These are phyloP conservation scores for Ogataea ganodermae DNA, from an alignment of 805 yeast genomes.

Conservation along the genomic window DNA sequence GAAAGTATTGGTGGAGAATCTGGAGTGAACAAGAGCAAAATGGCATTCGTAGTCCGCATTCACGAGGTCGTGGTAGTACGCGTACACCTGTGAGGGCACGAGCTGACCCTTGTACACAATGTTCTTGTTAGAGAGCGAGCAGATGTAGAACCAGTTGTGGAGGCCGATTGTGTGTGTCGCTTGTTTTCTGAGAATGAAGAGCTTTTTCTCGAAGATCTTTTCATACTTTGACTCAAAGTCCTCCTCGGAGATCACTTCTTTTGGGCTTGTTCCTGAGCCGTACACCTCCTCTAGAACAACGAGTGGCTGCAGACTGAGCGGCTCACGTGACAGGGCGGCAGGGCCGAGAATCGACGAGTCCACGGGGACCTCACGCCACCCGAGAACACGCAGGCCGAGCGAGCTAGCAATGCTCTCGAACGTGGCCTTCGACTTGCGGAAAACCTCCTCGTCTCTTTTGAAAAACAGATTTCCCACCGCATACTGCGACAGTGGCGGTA, in stretches of 20 bases:
- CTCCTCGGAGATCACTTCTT: constrained; percentile 41
- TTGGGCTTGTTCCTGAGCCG: constrained; percentile 40
- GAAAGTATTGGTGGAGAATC: constrained; percentile 97
- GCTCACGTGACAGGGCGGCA: constrained; percentile 92
- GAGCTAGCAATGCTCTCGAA: constrained; percentile 80
- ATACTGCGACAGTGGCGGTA: constrained; percentile 84
- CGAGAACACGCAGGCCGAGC: constrained; percentile 79
- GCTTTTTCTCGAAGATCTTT: constrained; percentile 74
- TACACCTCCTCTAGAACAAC: constrained; percentile 63
- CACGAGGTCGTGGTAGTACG: constrained; percentile 88
- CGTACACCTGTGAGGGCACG: constrained; percentile 94
- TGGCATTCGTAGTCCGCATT: constrained; percentile 93
- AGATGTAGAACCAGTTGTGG: constrained; percentile 96
- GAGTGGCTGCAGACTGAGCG: constrained; percentile 89
- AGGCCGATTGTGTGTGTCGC: constrained; percentile 88
- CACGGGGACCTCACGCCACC: constrained; percentile 94
- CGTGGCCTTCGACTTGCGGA: constrained; percentile 68
- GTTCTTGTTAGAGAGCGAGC: constrained; percentile 84
- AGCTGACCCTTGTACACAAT: constrained; percentile 97
- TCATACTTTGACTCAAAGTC: constrained; percentile 60
- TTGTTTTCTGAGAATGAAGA: constrained; percentile 85
- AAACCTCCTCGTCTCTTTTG: constrained; percentile 77
- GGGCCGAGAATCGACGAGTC: constrained; percentile 95
- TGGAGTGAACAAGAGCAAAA: constrained; percentile 93
- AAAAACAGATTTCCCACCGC: constrained; percentile 95